Percentiles rank a stretch among this genome's conserved stretches.
Conservation (phyloP, 352 stramenopile species). For the Saprolegnia diclina region DNA sequence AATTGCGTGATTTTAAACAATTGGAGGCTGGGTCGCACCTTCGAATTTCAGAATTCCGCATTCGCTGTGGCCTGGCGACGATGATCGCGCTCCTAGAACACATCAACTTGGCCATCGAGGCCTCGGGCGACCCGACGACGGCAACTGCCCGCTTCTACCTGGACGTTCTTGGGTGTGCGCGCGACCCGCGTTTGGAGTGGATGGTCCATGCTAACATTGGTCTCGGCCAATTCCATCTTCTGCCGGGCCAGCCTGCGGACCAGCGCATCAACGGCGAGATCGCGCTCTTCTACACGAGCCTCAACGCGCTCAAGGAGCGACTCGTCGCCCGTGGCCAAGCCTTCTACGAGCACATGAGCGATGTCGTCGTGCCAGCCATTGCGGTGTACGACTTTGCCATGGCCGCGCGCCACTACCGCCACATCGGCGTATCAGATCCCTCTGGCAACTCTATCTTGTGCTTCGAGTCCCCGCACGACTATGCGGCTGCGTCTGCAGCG, state of each 20-base stretch:
- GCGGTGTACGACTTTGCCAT: constrained; percentile 29
- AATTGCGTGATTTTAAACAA: background rate
- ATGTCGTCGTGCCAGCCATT: constrained; percentile 30
- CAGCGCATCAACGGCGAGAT: constrained; percentile 54
- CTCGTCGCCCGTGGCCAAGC: constrained; percentile 23
- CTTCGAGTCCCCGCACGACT: constrained; percentile 49
- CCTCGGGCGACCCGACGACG: constrained; percentile 43
- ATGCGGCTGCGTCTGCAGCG: constrained; percentile 50
- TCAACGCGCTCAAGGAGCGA: constrained; percentile 53
- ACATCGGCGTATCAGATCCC: constrained; percentile 55
- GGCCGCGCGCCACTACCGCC: constrained; percentile 44
- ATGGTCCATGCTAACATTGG: constrained; percentile 68
- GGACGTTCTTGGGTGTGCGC: constrained; percentile 51
- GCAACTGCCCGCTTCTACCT: constrained; percentile 59
- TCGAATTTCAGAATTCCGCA: background rate
- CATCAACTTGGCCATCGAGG: constrained; percentile 59
- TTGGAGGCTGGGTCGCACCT: background rate
- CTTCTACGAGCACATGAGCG: background rate
- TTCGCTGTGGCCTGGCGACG: background rate
- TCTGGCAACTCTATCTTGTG: constrained; percentile 55
- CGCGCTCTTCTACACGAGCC: constrained; percentile 52
- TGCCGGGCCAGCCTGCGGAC: constrained; percentile 50
- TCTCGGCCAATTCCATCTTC: constrained; percentile 67
- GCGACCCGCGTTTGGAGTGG: constrained; percentile 55
- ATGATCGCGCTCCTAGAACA: constrained; percentile 61